Percentiles rank a stretch among this genome's conserved stretches.
Evolutionary conservation across 2,329 filamentous ascomycete species (phyloP).

Genomic region (Podosphaera fusca): DNA sequence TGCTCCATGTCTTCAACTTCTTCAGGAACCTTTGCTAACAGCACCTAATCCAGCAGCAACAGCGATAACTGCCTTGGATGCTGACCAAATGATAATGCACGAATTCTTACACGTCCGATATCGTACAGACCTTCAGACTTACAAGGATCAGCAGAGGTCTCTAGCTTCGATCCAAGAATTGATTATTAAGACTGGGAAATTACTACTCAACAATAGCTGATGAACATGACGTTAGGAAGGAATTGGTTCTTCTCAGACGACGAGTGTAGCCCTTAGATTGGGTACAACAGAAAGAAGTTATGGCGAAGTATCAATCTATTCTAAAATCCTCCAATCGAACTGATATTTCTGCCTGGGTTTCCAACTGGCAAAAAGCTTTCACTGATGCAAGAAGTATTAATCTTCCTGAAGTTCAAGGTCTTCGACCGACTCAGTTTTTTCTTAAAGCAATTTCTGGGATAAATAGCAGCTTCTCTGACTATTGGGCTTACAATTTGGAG

Average conservation of each 20-base stretch:
- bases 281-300: not conserved
- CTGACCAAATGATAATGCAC: not conserved
- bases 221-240: not conserved
- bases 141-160: not conserved
- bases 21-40: not conserved
- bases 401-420: not conserved
- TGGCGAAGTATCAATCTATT: not conserved
- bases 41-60: not conserved
- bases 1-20: not conserved
- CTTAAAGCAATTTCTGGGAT: not conserved
- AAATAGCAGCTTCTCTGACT: not conserved
- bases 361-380: not conserved
- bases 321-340: not conserved
- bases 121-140: not conserved
- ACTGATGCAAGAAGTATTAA: not conserved
- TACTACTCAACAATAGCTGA: not conserved
- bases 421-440: not conserved
- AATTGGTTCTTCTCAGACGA: not conserved
- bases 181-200: not conserved
- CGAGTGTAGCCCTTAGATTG: not conserved
- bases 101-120: not conserved
- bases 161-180: not conserved
- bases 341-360: not conserved
- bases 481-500: not conserved
- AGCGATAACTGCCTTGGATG: not conserved